Percentiles rank a stretch among this genome's conserved stretches.
Conservation (phyloP, 495 filamentous ascomycete species). For the Cryomyces antarcticus region DNA sequence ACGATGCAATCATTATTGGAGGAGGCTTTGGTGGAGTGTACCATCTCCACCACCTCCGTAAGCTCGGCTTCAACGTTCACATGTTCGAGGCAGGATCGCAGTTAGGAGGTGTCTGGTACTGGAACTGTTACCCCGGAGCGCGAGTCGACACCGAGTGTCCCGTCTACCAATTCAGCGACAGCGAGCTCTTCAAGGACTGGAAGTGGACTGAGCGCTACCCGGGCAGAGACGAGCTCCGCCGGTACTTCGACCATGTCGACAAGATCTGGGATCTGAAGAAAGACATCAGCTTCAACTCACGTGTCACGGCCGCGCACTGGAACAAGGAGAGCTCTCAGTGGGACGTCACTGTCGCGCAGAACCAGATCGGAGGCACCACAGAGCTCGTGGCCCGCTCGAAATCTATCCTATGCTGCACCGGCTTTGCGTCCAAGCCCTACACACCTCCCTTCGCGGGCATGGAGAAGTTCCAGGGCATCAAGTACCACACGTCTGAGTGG, state of each 20-base stretch:
- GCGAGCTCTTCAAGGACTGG: slow-evolving; percentile 30
- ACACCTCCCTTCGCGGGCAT: slow-evolving; percentile 31
- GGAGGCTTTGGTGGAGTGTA: neutral
- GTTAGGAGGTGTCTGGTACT: neutral
- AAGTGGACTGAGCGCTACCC: slow-evolving; percentile 33
- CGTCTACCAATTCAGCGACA: slow-evolving; percentile 18
- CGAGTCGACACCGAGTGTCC: slow-evolving; percentile 22
- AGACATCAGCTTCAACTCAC: slow-evolving; percentile 28
- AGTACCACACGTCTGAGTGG: slow-evolving; percentile 40
- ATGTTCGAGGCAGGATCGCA: neutral
- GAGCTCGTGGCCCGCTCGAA: slow-evolving; percentile 14
- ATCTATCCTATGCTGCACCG: slow-evolving; percentile 27
- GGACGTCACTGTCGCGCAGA: slow-evolving; percentile 27
- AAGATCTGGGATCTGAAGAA: slow-evolving; percentile 27
- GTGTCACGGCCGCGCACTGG: slow-evolving; percentile 27
- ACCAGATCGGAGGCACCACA: slow-evolving; percentile 6
- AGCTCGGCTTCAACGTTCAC: neutral
- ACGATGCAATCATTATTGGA: neutral
- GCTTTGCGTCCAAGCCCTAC: slow-evolving; percentile 25
- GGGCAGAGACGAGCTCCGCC: slow-evolving; percentile 24
- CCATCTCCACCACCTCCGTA: neutral
- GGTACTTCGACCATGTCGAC: slow-evolving; percentile 36
- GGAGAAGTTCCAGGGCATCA: slow-evolving; percentile 28
- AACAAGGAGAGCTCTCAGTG: slow-evolving; percentile 21
- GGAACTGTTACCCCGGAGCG: slow-evolving; percentile 6